phyloP scores from a whole-genome alignment of 106 monocot genomes.

The Dendrobium huoshanense region DNA sequence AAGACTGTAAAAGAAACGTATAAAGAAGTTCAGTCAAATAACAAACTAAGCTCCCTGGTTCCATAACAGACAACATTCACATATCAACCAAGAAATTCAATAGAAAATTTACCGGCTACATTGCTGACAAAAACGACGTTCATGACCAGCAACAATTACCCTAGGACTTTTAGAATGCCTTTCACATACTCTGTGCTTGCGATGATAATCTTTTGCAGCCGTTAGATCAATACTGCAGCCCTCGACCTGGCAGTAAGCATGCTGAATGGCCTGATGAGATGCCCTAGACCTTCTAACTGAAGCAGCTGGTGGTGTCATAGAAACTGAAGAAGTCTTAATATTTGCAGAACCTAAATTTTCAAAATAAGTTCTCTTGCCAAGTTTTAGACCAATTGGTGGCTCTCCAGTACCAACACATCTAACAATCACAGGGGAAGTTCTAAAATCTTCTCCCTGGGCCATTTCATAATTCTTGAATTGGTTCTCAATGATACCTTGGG shows the following conservation, averaged over 20 bases:
- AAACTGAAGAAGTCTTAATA: neutral
- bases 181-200: slow-evolving; percentile 83
- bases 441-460: neutral
- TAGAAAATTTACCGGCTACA: slow-evolving; percentile 50
- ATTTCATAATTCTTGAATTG: slow-evolving; percentile 6
- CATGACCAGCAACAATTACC: slow-evolving; percentile 65
- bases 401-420: slow-evolving; percentile 14
- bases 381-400: slow-evolving; percentile 41
- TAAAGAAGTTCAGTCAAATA: too few relatives aligned
- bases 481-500: neutral
- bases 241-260: slow-evolving; percentile 57
- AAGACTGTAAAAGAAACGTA: too few relatives aligned
- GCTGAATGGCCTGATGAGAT: slow-evolving; percentile 17
- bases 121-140: slow-evolving; percentile 76
- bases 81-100: neutral
- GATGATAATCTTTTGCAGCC: slow-evolving; percentile 64
- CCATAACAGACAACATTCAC: neutral
- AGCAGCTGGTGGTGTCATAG: slow-evolving; percentile 1
- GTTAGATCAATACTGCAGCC: slow-evolving; percentile 59
- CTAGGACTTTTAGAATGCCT: slow-evolving; percentile 61
- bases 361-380: slow-evolving; percentile 66
- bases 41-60: too few relatives aligned
- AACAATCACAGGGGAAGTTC: slow-evolving; percentile 11
- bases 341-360: slow-evolving; percentile 32
- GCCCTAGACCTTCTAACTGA: slow-evolving; percentile 22